Conservation (phyloP, 768 basidiomycete species). For the Pluteus cervinus region DNA sequence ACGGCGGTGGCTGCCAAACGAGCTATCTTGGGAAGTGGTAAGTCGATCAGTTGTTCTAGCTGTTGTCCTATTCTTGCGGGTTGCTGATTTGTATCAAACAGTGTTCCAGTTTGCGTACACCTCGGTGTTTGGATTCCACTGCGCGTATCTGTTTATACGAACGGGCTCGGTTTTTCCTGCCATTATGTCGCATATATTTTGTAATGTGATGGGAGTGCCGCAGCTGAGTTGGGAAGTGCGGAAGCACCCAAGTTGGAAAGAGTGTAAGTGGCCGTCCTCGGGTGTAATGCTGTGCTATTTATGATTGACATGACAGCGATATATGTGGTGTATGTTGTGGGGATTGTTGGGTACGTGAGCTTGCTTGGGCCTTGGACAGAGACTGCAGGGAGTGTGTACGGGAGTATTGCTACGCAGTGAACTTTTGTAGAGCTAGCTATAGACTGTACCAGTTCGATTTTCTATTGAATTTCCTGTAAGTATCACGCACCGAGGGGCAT, state of each 20-base stretch:
- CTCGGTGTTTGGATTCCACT: slow-evolving; percentile 86
- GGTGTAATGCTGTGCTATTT: not conserved
- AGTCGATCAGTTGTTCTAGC: slow-evolving; percentile 14
- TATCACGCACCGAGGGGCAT: too few species aligned
- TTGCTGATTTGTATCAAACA: slow-evolving; percentile 21
- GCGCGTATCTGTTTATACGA: slow-evolving; percentile 78
- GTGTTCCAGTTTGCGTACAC: slow-evolving; percentile 90
- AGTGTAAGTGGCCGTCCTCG: slow-evolving; percentile 31
- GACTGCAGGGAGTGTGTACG: slow-evolving; percentile 1
- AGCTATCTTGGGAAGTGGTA: slow-evolving; percentile 54
- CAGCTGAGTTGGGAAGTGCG: slow-evolving; percentile 51
- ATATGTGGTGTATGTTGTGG: not conserved
- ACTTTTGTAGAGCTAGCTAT: too few species aligned
- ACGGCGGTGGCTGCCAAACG: slow-evolving; percentile 55
- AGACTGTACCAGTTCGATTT: too few species aligned
- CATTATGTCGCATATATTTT: slow-evolving; percentile 79
- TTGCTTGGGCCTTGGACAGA: slow-evolving; percentile 5
- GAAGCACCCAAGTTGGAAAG: slow-evolving; percentile 44
- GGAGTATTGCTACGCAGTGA: too few species aligned
- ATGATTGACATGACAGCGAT: not conserved
- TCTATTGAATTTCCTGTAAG: too few species aligned
- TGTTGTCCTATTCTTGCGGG: not conserved
- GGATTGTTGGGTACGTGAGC: slow-evolving; percentile 1
- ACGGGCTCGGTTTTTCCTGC: slow-evolving; percentile 80
- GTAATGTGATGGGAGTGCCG: slow-evolving; percentile 93